These are phyloP conservation scores for Neofusicoccum ribis DNA, from an alignment of 2,329 filamentous ascomycete genomes.

Conservation along the genomic window DNA sequence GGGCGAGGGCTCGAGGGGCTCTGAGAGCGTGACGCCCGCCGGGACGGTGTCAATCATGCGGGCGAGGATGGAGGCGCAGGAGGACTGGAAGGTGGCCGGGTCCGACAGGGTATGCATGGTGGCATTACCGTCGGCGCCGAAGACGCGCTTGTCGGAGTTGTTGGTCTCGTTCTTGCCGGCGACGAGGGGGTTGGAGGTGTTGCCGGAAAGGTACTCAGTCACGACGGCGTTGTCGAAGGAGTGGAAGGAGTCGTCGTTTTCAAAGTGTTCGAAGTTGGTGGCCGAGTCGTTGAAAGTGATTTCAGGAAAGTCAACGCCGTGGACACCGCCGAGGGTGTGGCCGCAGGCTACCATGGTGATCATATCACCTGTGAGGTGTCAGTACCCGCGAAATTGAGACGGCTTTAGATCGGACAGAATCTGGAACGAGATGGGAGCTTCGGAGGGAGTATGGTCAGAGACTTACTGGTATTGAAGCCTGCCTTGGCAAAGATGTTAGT, in stretches of 20 bases:
- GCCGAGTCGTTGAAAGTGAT: constrained; percentile 7
- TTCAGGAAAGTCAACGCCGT: constrained; percentile 11
- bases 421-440: too few species aligned
- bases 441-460: too few species aligned
- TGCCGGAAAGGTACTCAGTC: constrained; percentile 15
- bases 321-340: constrained; percentile 13
- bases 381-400: not conserved
- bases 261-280: constrained; percentile 15
- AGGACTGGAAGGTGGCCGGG: not conserved
- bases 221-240: constrained; percentile 17
- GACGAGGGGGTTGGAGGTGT: not conserved
- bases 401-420: too few species aligned
- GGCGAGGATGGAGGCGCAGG: not conserved
- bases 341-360: constrained; percentile 18
- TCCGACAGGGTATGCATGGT: constrained; percentile 16
- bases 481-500: constrained; percentile 9
- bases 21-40: not conserved
- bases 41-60: constrained; percentile 20
- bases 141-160: constrained; percentile 19
- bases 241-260: not conserved
- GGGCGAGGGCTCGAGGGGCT: not conserved
- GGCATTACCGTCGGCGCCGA: constrained; percentile 8
- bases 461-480: constrained; percentile 13
- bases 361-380: not conserved
- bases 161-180: not conserved